Evolutionary conservation across 306 rosid genomes (phyloP).

Genomic region (Senna siamea): DNA sequence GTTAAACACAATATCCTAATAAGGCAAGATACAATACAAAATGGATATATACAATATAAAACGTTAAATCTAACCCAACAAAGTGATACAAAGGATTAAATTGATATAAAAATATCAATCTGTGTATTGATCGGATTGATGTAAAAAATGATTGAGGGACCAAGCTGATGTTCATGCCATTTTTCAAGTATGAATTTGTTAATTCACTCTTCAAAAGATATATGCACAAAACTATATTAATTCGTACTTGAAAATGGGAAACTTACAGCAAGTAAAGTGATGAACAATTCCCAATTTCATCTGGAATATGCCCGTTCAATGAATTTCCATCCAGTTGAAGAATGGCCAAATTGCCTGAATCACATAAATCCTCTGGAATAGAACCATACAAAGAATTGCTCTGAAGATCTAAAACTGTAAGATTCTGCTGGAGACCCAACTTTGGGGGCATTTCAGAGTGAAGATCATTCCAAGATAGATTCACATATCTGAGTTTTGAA

Average conservation of each 20-base stretch:
- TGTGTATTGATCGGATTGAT: no score
- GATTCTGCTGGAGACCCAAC: constrained; percentile 64
- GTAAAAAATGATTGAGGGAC: no score
- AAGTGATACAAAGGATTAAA: no score
- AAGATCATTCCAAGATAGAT: constrained; percentile 88
- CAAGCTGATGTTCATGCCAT: not conserved
- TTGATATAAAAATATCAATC: no score
- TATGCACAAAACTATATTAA: not conserved
- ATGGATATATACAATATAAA: no score
- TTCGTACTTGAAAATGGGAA: constrained; percentile 27
- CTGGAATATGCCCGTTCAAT: constrained; percentile 69
- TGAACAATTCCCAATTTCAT: constrained; percentile 82
- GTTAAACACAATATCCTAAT: not conserved
- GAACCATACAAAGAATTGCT: constrained; percentile 63
- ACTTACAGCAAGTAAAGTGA: constrained; percentile 84
- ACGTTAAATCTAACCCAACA: no score
- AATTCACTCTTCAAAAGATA: not conserved
- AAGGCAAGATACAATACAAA: not conserved
- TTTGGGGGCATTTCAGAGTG: constrained; percentile 70
- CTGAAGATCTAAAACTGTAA: constrained; percentile 72
- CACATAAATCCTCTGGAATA: constrained; percentile 72
- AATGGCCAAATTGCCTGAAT: constrained; percentile 72
- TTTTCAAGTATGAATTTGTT: not conserved
- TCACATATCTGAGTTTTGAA: constrained; percentile 65
- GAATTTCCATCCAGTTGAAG: constrained; percentile 89